Percentiles rank a stretch among this genome's conserved stretches.
These are phyloP conservation scores for Boletales sp. DNA, from an alignment of 768 basidiomycete genomes.

Conservation along the genomic window DNA sequence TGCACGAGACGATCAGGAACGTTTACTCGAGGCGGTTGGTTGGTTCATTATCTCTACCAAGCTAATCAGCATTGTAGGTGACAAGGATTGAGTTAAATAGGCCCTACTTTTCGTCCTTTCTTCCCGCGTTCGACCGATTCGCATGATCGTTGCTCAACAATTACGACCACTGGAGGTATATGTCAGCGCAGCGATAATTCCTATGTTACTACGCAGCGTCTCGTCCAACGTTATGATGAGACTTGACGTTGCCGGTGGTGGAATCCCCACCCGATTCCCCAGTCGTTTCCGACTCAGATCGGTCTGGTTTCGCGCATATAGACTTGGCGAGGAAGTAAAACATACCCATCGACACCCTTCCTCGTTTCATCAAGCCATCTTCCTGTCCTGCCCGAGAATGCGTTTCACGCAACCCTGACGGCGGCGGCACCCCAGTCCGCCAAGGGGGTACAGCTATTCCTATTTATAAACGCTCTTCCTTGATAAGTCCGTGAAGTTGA, in stretches of 20 bases:
- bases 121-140: neutral
- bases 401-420: neutral
- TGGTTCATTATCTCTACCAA: constrained; percentile 1
- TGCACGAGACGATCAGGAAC: constrained; percentile 18
- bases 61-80: constrained; percentile 5
- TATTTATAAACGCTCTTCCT: constrained; percentile 4
- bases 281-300: too few relatives aligned
- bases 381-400: neutral
- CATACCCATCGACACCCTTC: too few relatives aligned
- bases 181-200: too few relatives aligned
- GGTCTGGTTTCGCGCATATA: too few relatives aligned
- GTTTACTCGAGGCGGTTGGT: constrained; percentile 11
- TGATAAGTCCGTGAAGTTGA: constrained; percentile 2
- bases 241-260: too few relatives aligned
- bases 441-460: constrained; percentile 1
- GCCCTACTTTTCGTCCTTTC: neutral
- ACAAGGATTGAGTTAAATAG: neutral
- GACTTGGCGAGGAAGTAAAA: too few relatives aligned
- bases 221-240: too few relatives aligned
- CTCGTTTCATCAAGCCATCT: neutral
- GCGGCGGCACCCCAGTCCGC: constrained; percentile 7
- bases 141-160: too few relatives aligned
- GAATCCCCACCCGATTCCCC: too few relatives aligned
- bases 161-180: too few relatives aligned
- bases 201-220: too few relatives aligned